Conservation (phyloP, 2,329 filamentous ascomycete species). For the Xylaria sp. region DNA sequence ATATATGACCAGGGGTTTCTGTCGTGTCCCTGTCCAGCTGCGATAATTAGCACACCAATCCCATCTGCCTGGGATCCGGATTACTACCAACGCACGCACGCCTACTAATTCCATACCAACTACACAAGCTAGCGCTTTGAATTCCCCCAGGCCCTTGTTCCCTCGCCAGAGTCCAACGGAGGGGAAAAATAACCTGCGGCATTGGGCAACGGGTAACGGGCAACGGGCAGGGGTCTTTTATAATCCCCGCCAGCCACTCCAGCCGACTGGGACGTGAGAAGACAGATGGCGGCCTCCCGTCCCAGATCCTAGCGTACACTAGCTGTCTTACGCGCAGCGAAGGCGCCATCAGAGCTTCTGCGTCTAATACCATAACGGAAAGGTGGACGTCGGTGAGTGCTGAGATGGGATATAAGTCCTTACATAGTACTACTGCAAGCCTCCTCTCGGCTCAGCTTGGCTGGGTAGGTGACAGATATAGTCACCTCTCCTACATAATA, state of each 20-base stretch:
- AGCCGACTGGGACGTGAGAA: not conserved
- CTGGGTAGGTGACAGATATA: not conserved
- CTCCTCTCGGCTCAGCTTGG: not conserved
- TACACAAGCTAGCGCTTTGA: too few relatives aligned
- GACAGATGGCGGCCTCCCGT: conserved; percentile 29
- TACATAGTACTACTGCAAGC: conserved; percentile 1
- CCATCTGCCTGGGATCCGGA: conserved; percentile 22
- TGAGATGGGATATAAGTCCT: not conserved
- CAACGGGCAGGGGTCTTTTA: conserved; percentile 5
- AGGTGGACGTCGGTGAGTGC: not conserved
- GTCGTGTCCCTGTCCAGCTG: conserved; percentile 28
- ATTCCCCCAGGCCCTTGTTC: not conserved
- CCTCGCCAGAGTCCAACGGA: not conserved
- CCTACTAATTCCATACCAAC: not conserved
- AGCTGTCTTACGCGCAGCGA: conserved; percentile 18
- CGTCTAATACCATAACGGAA: not conserved
- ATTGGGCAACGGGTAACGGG: not conserved
- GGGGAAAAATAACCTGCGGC: not conserved
- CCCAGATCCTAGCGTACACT: conserved; percentile 21
- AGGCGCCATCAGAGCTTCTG: not conserved
- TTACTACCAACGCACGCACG: not conserved
- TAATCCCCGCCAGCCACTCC: not conserved
- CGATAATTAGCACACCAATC: conserved; percentile 16
- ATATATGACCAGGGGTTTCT: conserved; percentile 6
- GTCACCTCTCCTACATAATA: not conserved